Base-by-base conservation (phyloP, 2,329 filamentous ascomycete genomes). In the Gaeumannomyces tritici region DNA sequence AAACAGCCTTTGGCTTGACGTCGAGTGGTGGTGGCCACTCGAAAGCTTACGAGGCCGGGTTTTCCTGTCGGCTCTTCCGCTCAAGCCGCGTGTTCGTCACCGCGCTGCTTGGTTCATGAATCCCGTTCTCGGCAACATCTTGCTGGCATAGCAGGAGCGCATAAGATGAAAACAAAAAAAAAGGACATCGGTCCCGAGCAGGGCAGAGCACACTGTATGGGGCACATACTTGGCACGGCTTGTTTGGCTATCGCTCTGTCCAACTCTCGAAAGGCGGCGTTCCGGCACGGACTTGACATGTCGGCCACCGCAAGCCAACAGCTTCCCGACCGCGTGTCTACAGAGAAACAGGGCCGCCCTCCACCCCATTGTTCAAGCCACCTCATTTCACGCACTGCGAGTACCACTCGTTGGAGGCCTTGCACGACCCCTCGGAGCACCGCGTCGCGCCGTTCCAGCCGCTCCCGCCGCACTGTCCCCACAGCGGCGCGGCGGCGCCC, bases 391-490 rank as follows among this genome's bases (percentile, higher is more conserved):
- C 31, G 21, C 57, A 42, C 21, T 42, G 57, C 21, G 57, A 59
- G 31, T 59, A 59, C 31, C 57, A 59, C 35, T 59, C n/a, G 31
- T 59, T 59, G 24, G 57, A 59, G 11, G 26, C 21, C 29, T 35
- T 33, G 42, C 57, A 42, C 21, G 57, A 18, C 31, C 57, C 57
- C n/a, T 42, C 31, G 26, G 57, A 31, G 57, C 57, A 59, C 18
- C 31, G 35, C n/a, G 24, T 42, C 15, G 57, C 31, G 9, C 57
- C 57, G 1, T 7, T 18, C 57, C 57, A 59, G 18, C 57, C 31
- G 57, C n/a, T 59, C 8, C 57, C 57, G 33, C 57, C 57, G 42
- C 57, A 59, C 57, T 59, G 57, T 4, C 57, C 57, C n/a, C 42
- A 59, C 57, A 59, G 21, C 6, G 29, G 18, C 57, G 15, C 57